Base-by-base conservation (phyloP, 148 eudicot genomes). In the Rhododendron kiyosumense region DNA sequence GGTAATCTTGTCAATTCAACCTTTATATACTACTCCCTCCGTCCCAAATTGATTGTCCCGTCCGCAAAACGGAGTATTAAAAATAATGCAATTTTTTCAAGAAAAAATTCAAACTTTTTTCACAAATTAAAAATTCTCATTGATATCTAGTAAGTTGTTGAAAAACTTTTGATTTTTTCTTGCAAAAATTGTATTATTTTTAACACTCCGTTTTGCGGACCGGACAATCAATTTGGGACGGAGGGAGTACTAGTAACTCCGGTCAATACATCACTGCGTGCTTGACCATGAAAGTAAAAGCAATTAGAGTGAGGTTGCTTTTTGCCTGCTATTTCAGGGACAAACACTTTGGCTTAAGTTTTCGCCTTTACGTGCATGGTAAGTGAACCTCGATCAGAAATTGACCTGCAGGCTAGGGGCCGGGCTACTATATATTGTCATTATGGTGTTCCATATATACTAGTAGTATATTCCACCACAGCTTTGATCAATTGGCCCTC, bases 351-450 rank as follows among this genome's bases (percentile, higher is more conserved):
- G 54, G 51, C n/a, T 36, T 38, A 7, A 18, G 46, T 34, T 34
- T 34, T 34, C 84, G 81, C 83, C 94, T 92, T 92, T 92, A 92
- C 94, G 93, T 92, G 92, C 88, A 88, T 91, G 90, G 87, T 86
- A 92, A 92, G 94, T 88, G 89, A 90, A 76, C 91, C 78, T 81
- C 45, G 7, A 41, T 41, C 61, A 10, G 24, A 83, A 20, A 43
- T 30, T 82, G 86, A 79, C 89, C 51, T 45, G 69, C 61, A 17
- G 61, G 45, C 45, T 41, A 41, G 45, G 45, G 45, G 45, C 45
- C 45, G 46, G 87, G 87, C 76, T 84, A 84, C 10, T 82, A 32
- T 32, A 32, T 32, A 8, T 85, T 41, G 83, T 86, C 52, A 82
- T 81, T 38, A 8, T 82, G 81, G 8, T 48, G 22, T n/a, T 36